Conservation (phyloP, 345 rosid genomes). For the Corymbia maculata region DNA sequence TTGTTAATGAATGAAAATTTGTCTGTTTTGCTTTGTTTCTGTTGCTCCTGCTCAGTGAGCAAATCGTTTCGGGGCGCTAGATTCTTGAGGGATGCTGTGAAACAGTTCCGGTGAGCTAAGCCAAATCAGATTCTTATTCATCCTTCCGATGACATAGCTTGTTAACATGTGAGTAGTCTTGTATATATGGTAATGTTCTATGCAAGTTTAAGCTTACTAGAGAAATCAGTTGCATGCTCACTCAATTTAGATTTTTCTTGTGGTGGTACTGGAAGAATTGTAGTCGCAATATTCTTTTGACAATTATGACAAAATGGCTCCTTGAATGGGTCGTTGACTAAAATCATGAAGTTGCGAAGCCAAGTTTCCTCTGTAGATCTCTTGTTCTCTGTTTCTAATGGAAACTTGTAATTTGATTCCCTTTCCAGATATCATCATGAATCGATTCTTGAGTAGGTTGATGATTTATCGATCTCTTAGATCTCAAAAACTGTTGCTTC, state of each 20-base stretch:
- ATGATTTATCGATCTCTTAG: background rate
- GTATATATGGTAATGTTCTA: background rate
- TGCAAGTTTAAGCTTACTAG: background rate
- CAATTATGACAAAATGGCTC: background rate
- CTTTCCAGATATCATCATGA: background rate
- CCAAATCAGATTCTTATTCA: background rate
- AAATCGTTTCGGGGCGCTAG: background rate
- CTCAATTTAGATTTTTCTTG: background rate
- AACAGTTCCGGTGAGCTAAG: background rate
- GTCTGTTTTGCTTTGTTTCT: background rate
- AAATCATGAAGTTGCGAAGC: background rate
- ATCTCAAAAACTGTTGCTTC: background rate
- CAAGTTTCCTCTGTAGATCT: background rate
- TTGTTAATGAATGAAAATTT: background rate
- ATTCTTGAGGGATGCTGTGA: background rate
- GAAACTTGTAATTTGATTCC: background rate
- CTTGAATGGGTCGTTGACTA: background rate
- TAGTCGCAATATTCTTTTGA: background rate
- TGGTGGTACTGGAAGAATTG: background rate
- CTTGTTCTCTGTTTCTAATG: background rate
- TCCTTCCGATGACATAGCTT: background rate
- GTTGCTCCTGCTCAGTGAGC: background rate
- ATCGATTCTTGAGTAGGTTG: background rate
- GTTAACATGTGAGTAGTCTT: background rate
- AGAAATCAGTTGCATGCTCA: background rate